Percentiles rank a stretch among this genome's conserved stretches.
These are phyloP conservation scores for Aspergillus sergii DNA, from an alignment of 2,329 filamentous ascomycete genomes.

Conservation along the genomic window DNA sequence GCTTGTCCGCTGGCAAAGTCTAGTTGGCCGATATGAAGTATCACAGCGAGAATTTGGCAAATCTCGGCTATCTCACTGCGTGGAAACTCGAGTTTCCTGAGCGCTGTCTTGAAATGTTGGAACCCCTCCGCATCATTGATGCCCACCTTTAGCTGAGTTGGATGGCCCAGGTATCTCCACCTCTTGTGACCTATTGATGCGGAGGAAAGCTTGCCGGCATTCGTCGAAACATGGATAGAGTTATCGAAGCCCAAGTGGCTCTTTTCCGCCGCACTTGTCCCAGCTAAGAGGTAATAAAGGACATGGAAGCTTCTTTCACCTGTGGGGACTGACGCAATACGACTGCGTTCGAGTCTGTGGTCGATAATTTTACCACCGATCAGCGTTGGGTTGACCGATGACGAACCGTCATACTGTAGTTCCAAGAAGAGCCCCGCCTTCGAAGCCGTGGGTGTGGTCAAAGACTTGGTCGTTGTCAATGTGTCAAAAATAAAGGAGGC, in stretches of 20 bases:
- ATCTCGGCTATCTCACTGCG: constrained; percentile 93
- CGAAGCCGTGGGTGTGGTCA: constrained; percentile 91
- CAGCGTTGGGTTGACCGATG: constrained; percentile 79
- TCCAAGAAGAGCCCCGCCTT: constrained; percentile 96
- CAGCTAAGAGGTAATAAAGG: constrained; percentile 90
- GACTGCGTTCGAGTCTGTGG: constrained; percentile 87
- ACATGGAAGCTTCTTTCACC: constrained; percentile 97
- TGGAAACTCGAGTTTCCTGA: constrained; percentile 92
- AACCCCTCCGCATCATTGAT: constrained; percentile 96
- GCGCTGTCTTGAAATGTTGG: constrained; percentile 93
- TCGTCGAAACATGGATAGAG: constrained; percentile 40
- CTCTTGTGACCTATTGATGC: constrained; percentile 67
- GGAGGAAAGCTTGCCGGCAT: constrained; percentile 55
- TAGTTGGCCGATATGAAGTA: constrained; percentile 96
- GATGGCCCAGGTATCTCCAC: constrained; percentile 96
- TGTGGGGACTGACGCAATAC: constrained; percentile 88
- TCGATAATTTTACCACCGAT: constrained; percentile 94
- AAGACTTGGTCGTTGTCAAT: constrained; percentile 94
- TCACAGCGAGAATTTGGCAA: constrained; percentile 89
- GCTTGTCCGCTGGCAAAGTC: constrained; percentile 84
- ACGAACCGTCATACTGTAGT: constrained; percentile 90
- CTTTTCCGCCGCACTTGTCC: constrained; percentile 89
- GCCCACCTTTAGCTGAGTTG: constrained; percentile 93
- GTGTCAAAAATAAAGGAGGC: constrained; percentile 95
- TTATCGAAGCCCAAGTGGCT: constrained; percentile 72